phyloP scores from a whole-genome alignment of 1,284 basidiomycete species.

The Pseudozyma pruni region DNA sequence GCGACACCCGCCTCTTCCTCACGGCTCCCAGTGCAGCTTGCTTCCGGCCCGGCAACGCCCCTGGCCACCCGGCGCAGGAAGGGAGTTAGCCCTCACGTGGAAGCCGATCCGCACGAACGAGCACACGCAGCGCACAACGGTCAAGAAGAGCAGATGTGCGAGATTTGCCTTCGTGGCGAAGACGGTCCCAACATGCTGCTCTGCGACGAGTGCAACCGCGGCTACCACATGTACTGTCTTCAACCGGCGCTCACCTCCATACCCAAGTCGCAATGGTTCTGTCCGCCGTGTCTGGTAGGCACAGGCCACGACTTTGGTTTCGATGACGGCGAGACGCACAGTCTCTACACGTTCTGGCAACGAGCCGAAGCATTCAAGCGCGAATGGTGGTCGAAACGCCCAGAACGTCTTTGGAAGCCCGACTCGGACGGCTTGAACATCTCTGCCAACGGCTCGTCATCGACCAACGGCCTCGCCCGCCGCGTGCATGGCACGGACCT shows the following conservation, averaged over 20 bases:
- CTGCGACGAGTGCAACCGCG: conserved; percentile 94
- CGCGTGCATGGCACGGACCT: conserved; percentile 69
- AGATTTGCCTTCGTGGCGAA: conserved; percentile 79
- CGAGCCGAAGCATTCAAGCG: conserved; percentile 82
- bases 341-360: conserved; percentile 88
- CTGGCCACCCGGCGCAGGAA: conserved; percentile 27
- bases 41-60: conserved; percentile 29
- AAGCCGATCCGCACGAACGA: conserved; percentile 17
- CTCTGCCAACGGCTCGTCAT: background rate
- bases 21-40: conserved; percentile 20
- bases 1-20: conserved; percentile 28
- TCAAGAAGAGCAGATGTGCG: conserved; percentile 59
- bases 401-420: conserved; percentile 42
- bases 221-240: conserved; percentile 96
- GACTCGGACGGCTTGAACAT: conserved; percentile 3
- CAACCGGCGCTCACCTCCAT: conserved; percentile 85
- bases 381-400: conserved; percentile 75
- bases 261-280: conserved; percentile 95
- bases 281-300: conserved; percentile 88
- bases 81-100: conserved; percentile 34
- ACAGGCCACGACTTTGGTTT: conserved; percentile 99
- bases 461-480: conserved; percentile 49
- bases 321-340: conserved; percentile 96
- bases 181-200: conserved; percentile 89
- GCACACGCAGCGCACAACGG: conserved; percentile 4